Evolutionary conservation across 768 basidiomycete genomes (phyloP), one percentile per base, ranked within the genome.

Genomic region (Serendipita indica): DNA sequence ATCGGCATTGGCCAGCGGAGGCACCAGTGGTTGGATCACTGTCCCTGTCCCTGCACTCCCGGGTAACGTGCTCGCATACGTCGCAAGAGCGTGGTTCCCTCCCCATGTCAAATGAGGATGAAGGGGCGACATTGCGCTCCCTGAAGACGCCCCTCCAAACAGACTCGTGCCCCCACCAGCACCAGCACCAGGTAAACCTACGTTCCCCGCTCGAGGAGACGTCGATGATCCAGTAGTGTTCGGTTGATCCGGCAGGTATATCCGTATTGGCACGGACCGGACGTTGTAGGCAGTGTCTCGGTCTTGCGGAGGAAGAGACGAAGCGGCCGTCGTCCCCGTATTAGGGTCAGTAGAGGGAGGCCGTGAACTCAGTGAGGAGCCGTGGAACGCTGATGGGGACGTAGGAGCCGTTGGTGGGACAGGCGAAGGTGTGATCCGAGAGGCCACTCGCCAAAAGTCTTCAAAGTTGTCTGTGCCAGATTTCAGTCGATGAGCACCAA

Each of bases 391-490:
- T 1, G 76, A 74, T 20, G 77, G 75, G 13, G 52, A 62, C 32
- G 35, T 58, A 16, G 45, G 39, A 3, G 37, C 14, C 5, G 52
- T 59, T 16, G 76, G 72, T 3, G 80, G 74, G 3, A 81, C 74
- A 0, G 84, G 86, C 2, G 88, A 80, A 2, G 96, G 96, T 27
- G 89, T 84, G 43, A 98, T 79, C 66, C 93, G 92, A n/a, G 86
- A 80, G 2, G 91, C 90, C 63, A 97, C 86, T 27, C 89, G 80
- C 84, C 90, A 93, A 67, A 87, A 96, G 61, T 90, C 83, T 65
- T 97, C 92, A 65, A 92, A 98, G 69, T 92, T 93, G 72, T 94
- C 96, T 98, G 68, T 22, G 59, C 45, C 56, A 56, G 16, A n/a
- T n/a, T n/a, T n/a, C n/a, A 34, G 58, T 58, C 33, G 58, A 18